Evolutionary conservation across 1,139 yeast genomes (phyloP), one percentile per base, ranked within the genome.

Genomic region (Diutina mesorugosa): DNA sequence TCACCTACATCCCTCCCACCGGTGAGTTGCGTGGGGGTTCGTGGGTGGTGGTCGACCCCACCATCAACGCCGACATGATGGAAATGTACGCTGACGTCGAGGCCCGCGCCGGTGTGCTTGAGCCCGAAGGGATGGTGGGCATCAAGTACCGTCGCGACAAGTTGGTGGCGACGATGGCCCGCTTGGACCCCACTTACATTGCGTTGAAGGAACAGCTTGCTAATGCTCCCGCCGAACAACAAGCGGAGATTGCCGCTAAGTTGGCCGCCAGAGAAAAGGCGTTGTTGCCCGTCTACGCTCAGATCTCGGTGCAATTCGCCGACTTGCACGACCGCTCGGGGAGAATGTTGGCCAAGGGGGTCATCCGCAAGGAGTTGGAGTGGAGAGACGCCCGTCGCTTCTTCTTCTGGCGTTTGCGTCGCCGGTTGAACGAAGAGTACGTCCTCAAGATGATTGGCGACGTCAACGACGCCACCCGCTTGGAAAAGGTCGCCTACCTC

Each of bases 21-120:
- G 98, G 98, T 70, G 99, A 93, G 73, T 82, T 95, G 65, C 89
- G 99, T 81, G 99, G 99, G 78, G 99, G 99, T 70, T 93, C 99
- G 38, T 93, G 99, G 99, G 99, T 95, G 59, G 99, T 93, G 63
- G 97, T 93, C 70, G 99, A 93, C 73, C 98, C 99, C 63, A 89
- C 97, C 58, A 93, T 95, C 75, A 93, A 95, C 71, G 73, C 87
- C 56, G 98, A 91, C 62, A 89, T 89, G 89, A 95, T 93, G 97
- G 99, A 93, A 77, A 93, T 93, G 98, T 93, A 91, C 67, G 98
- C 98, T 28, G 99, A 95, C 72, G 85, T 83, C 55, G 95, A 93
- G 59, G 81, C 98, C n/a, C 84, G 99, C 72, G 99, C 93, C 52
- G 98, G 99, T 83, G 97, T 95, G 60, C 78, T 95, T 69, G 99